Evolutionary conservation across 495 filamentous ascomycete genomes (phyloP).

Genomic region (Collariella sp.): DNA sequence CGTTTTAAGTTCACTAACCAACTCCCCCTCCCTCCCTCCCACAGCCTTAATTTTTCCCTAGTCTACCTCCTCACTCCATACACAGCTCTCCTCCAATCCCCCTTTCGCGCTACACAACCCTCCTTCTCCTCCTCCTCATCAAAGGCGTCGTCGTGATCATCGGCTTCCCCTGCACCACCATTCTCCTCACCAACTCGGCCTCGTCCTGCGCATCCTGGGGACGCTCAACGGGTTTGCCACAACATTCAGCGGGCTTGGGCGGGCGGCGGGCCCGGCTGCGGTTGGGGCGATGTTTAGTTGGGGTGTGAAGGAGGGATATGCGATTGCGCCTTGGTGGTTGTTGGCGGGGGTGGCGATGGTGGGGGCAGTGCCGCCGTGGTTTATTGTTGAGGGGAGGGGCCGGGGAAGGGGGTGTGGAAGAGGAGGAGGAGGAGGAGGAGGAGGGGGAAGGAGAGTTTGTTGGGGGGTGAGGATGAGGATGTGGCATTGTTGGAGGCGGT

Average conservation of each 20-base stretch:
- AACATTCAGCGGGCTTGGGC: slow-evolving; percentile 65
- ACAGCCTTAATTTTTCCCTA: slow-evolving; percentile 49
- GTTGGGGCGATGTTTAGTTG: slow-evolving; percentile 57
- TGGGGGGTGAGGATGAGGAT: slow-evolving; percentile 1
- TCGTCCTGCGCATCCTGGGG: slow-evolving; percentile 64
- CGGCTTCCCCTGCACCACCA: slow-evolving; percentile 80
- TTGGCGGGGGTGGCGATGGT: slow-evolving; percentile 50
- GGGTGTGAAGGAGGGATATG: slow-evolving; percentile 61
- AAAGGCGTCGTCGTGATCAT: slow-evolving; percentile 69
- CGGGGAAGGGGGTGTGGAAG: slow-evolving; percentile 33
- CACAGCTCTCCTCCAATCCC: slow-evolving; percentile 50
- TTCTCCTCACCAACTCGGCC: slow-evolving; percentile 83
- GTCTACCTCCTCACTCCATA: slow-evolving; percentile 68
- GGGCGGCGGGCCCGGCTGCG: slow-evolving; percentile 66
- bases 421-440: slow-evolving; percentile 18
- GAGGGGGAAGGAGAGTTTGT: background rate
- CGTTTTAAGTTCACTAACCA: background rate
- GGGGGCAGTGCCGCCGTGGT: slow-evolving; percentile 59
- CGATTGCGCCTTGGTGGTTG: slow-evolving; percentile 74
- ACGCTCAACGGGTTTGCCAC: slow-evolving; percentile 87
- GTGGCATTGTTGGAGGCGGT: background rate
- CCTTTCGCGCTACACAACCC: slow-evolving; percentile 35
- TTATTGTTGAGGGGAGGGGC: slow-evolving; percentile 64
- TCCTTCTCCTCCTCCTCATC: slow-evolving; percentile 50
- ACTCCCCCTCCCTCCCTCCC: background rate